Percentiles rank a stretch among this genome's conserved stretches.
These are phyloP conservation scores for Capsicum pubescens DNA, from an alignment of 257 asterid genomes.

Conservation along the genomic window DNA sequence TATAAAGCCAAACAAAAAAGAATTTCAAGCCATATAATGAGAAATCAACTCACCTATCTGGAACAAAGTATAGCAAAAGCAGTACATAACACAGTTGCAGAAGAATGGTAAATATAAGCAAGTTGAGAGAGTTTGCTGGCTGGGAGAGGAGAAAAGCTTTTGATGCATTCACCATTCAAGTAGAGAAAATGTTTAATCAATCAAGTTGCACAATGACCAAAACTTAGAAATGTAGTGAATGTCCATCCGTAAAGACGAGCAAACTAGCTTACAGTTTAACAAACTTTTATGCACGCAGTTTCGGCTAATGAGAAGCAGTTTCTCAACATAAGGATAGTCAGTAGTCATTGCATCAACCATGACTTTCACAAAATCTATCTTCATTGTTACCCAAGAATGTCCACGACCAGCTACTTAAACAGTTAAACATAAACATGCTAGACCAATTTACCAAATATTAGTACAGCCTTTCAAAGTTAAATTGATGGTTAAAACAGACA, in stretches of 20 bases:
- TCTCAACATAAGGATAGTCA: conserved; percentile 23
- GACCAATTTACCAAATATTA: neutral
- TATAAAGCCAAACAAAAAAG: conserved; percentile 41
- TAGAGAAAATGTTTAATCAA: conserved; percentile 14
- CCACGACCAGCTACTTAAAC: neutral
- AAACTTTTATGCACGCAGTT: neutral
- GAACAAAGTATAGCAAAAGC: conserved; percentile 25
- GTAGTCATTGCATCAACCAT: neutral
- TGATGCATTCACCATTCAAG: conserved; percentile 9
- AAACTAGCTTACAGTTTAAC: neutral
- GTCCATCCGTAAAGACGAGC: conserved; percentile 8
- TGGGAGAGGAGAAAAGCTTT: conserved; percentile 6
- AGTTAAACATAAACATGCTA: conserved; percentile 4
- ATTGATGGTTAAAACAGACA: conserved; percentile 12
- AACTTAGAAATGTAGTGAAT: neutral
- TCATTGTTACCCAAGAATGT: neutral
- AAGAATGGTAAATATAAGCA: conserved; percentile 24
- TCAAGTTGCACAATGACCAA: conserved; percentile 1
- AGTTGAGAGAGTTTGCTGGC: conserved; percentile 6
- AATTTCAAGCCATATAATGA: conserved; percentile 24
- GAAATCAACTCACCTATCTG: conserved; percentile 26
- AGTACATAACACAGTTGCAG: conserved; percentile 4
- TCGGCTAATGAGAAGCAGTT: conserved; percentile 5
- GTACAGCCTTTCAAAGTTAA: conserved; percentile 6
- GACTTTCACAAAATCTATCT: neutral